Conservation (phyloP, 805 yeast genomes). For the Cyberlindnera xishuangbannaensis region DNA sequence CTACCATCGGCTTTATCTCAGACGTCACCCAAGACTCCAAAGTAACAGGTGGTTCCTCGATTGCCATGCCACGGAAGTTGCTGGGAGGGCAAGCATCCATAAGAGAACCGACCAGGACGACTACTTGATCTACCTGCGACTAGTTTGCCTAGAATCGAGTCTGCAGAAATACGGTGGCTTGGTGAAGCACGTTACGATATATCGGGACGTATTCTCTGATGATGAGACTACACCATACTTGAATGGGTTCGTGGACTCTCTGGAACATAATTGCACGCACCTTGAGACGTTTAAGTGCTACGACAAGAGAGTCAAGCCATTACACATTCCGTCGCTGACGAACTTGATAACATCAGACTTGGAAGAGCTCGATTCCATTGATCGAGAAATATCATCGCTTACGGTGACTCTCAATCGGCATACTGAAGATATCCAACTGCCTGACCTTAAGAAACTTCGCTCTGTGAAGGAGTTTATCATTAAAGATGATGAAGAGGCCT, state of each 20-base stretch:
- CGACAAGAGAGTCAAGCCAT: conserved; percentile 10
- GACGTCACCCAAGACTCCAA: conserved; percentile 29
- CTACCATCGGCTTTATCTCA: conserved; percentile 33
- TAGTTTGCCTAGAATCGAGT: conserved; percentile 36
- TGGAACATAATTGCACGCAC: conserved; percentile 21
- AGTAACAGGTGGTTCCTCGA: conserved; percentile 29
- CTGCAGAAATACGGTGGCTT: conserved; percentile 27
- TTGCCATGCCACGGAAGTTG: conserved; percentile 32
- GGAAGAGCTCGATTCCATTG: conserved; percentile 9
- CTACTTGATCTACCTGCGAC: conserved; percentile 31
- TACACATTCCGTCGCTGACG: conserved; percentile 10
- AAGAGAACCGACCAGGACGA: conserved; percentile 33
- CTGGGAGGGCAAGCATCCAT: conserved; percentile 30
- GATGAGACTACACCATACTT: conserved; percentile 17
- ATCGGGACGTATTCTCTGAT: conserved; percentile 27
- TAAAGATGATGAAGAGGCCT: conserved; percentile 32
- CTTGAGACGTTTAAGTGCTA: conserved; percentile 9
- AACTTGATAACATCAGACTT: conserved; percentile 8
- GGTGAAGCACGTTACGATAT: conserved; percentile 32
- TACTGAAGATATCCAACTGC: conserved; percentile 6
- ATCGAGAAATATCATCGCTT: conserved; percentile 2
- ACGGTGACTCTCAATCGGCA: conserved; percentile 12
- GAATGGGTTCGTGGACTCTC: conserved; percentile 19
- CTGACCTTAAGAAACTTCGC: conserved; percentile 1
- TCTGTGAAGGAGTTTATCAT: conserved; percentile 24